phyloP scores from a whole-genome alignment of 2,329 filamentous ascomycete genomes.

The Diaporthe amygdali region DNA sequence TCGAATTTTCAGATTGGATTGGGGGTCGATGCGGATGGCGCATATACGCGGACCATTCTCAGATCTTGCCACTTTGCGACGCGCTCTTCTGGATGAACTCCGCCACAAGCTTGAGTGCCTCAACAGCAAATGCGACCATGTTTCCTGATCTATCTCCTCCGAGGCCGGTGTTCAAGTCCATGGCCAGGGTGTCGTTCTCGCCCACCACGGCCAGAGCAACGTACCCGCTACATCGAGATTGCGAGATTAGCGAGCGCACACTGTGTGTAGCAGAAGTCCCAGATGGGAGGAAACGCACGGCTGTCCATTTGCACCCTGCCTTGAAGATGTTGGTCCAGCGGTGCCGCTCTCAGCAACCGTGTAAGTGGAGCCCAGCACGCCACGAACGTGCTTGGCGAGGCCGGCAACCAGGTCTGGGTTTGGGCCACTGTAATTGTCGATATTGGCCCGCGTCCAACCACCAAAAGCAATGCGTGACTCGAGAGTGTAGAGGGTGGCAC shows the following conservation, averaged over 20 bases:
- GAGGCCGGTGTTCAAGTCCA: conserved; percentile 61
- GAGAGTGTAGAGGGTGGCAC: conserved; percentile 67
- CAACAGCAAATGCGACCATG: conserved; percentile 67
- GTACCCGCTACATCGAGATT: conserved; percentile 52
- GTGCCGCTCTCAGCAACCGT: conserved; percentile 65
- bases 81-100: conserved; percentile 51
- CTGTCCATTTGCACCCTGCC: conserved; percentile 58
- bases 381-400: conserved; percentile 61
- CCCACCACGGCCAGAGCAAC: conserved; percentile 66
- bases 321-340: conserved; percentile 64
- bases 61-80: conserved; percentile 9
- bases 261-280: neutral
- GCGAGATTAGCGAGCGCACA: neutral
- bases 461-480: conserved; percentile 62
- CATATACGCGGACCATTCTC: neutral
- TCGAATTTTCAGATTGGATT: neutral
- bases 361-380: conserved; percentile 61
- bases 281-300: conserved; percentile 43
- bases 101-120: conserved; percentile 59
- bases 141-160: conserved; percentile 61
- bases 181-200: conserved; percentile 54
- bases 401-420: conserved; percentile 61
- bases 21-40: too few relatives aligned
- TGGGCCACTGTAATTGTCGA: conserved; percentile 62
- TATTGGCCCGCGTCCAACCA: conserved; percentile 61